phyloP scores from a whole-genome alignment of 148 eudicot genomes.

The Chenopodium formosanum region DNA sequence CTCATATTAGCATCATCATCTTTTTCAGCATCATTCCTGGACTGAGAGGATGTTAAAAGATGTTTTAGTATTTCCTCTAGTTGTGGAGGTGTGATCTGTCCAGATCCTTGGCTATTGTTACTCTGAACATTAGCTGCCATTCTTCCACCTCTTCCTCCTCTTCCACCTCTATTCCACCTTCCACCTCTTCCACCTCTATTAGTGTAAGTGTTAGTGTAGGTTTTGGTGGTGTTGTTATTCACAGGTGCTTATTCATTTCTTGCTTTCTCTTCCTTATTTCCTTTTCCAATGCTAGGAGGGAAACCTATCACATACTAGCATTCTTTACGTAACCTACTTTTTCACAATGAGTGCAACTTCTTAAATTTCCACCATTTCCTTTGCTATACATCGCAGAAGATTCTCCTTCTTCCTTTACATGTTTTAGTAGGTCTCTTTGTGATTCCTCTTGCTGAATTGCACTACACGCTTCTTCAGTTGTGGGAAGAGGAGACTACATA shows the following conservation, averaged over 20 bases:
- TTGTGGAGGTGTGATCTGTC: background rate
- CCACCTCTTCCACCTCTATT: background rate
- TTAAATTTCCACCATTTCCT: too few relatives aligned
- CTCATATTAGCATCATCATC: background rate
- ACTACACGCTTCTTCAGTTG: background rate
- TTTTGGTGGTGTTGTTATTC: too few relatives aligned
- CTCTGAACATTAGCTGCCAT: background rate
- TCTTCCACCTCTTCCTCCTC: background rate
- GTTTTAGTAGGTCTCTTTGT: background rate
- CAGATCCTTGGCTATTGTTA: background rate
- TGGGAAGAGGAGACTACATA: background rate
- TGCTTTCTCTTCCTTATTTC: background rate
- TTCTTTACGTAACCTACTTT: background rate
- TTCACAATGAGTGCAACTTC: background rate
- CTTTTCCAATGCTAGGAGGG: background rate
- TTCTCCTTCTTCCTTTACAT: accelerated
- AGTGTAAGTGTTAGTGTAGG: too few relatives aligned
- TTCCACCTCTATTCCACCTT: background rate
- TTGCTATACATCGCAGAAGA: background rate
- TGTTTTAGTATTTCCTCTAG: background rate
- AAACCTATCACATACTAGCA: background rate
- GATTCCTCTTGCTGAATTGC: background rate
- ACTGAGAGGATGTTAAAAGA: background rate
- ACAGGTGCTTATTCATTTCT: too few relatives aligned
- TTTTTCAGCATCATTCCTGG: accelerated